These are phyloP conservation scores for Mycena kentingensis DNA, from an alignment of 768 basidiomycete species.

Conservation along the genomic window DNA sequence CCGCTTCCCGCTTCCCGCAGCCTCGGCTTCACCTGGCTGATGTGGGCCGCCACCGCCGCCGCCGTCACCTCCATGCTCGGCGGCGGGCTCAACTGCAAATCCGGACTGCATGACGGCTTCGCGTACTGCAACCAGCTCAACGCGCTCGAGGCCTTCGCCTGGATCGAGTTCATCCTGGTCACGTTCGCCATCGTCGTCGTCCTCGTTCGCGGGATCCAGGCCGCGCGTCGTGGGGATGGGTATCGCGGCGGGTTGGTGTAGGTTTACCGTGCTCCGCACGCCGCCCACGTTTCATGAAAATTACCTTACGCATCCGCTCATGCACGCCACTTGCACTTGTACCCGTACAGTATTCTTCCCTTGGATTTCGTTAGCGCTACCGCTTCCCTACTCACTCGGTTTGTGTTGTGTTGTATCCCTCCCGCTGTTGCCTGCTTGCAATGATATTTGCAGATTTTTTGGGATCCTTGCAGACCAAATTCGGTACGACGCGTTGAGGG, in stretches of 20 bases:
- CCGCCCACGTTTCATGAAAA: too few relatives aligned
- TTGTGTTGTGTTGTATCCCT: too few relatives aligned
- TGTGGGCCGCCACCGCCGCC: conserved; percentile 77
- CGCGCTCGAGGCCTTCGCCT: conserved; percentile 74
- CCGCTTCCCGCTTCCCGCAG: conserved; percentile 37
- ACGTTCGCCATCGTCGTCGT: conserved; percentile 63
- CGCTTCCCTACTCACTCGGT: too few relatives aligned
- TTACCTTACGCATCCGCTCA: too few relatives aligned
- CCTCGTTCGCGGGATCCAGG: conserved; percentile 58
- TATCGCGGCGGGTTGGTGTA: conserved; percentile 56
- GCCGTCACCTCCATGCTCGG: conserved; percentile 67
- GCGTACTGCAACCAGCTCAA: conserved; percentile 79
- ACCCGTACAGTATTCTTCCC: too few relatives aligned
- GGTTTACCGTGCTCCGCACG: background rate
- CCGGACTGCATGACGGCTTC: conserved; percentile 47
- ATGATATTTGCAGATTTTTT: too few relatives aligned
- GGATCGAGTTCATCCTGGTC: conserved; percentile 69
- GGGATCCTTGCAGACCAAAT: too few relatives aligned
- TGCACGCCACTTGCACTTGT: too few relatives aligned
- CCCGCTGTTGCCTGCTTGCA: too few relatives aligned
- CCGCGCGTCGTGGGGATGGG: conserved; percentile 69
- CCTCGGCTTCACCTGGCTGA: conserved; percentile 69
- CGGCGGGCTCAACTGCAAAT: conserved; percentile 72
- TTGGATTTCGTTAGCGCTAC: too few relatives aligned
- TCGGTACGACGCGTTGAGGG: too few relatives aligned